Evolutionary conservation across 2,329 filamentous ascomycete genomes (phyloP), one percentile per base, ranked within the genome.

Genomic region (Talaromyces sp.): DNA sequence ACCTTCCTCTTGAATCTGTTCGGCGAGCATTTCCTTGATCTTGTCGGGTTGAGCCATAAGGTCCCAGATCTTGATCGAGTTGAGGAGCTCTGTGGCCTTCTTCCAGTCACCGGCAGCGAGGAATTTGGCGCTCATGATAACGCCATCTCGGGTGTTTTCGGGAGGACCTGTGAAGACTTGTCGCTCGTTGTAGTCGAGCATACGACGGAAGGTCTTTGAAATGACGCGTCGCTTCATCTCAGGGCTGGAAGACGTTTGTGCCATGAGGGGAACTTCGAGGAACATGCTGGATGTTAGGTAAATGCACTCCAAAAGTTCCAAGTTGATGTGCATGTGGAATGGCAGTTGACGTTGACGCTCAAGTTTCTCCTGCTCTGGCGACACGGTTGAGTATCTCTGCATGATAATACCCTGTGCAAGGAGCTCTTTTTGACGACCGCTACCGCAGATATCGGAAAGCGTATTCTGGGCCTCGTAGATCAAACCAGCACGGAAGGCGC

Each of bases 241-340:
- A 12, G 95, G 96, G 23, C 93, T 95, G 7, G 93, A 98, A 68
- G 95, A 95, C 39, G 93, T 96, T 80, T 98, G 95, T 56, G 95
- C 96, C 69, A 99, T 88, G 54, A 98, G 88, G 65, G 95, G 95
- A 66, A 99, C 98, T 82, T 99, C 95, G 63, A 99, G 86, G 68
- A 99, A 89, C 95, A 99, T 99, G 80, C 92, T 97, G 83, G 93
- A 98, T 58, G 95, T 98, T 64, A 99, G 86, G 82, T 99, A 99
- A 66, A 98, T 93, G 74, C 95, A 98, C 82, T 99, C 95, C 42
- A 99, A 86, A 61, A 99, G 86, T 79, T 99, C 95, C 59, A 99
- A 86, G 83, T 99, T 99, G 84, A 99, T 99, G 85, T 99, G 95
- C 92, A 99, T 97, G 83, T 99, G 95, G 88, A 99, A 99, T 40